A percentile compares a stretch with the other conserved stretches of the same genome.
Conservation (phyloP, 768 basidiomycete species). For the Rubroboletus satanas region DNA sequence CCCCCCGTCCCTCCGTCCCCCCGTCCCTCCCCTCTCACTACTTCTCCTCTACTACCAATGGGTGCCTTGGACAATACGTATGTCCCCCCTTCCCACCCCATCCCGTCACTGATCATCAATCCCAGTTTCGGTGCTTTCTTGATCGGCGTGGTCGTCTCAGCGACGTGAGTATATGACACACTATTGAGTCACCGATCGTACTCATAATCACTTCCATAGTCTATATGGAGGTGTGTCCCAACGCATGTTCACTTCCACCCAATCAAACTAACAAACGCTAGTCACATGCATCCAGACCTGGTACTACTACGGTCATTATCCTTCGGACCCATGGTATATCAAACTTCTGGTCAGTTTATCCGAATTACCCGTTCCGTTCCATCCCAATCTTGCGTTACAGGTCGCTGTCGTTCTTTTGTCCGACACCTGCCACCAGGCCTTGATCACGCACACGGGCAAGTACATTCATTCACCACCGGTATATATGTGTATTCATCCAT, state of each 20-base stretch:
- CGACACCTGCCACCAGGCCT: conserved; percentile 53
- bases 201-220: conserved; percentile 27
- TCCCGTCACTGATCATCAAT: neutral
- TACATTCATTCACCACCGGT: neutral
- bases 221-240: conserved; percentile 46
- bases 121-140: conserved; percentile 50
- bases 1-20: neutral
- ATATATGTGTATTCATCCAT: neutral
- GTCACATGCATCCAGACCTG: conserved; percentile 57
- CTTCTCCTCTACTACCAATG: conserved; percentile 11
- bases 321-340: conserved; percentile 49
- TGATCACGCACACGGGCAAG: conserved; percentile 54
- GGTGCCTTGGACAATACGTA: conserved; percentile 38
- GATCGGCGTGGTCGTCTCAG: conserved; percentile 53
- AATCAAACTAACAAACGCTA: conserved; percentile 20
- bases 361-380: neutral
- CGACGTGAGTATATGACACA: conserved; percentile 37
- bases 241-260: neutral
- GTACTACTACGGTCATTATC: conserved; percentile 51
- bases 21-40: neutral
- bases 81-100: conserved; percentile 5
- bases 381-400: conserved; percentile 27
- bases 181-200: neutral
- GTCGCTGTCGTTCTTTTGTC: conserved; percentile 50
- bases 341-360: conserved; percentile 41